Conservation (phyloP, 208 protist species). For the Tritrichomonas musculus region DNA sequence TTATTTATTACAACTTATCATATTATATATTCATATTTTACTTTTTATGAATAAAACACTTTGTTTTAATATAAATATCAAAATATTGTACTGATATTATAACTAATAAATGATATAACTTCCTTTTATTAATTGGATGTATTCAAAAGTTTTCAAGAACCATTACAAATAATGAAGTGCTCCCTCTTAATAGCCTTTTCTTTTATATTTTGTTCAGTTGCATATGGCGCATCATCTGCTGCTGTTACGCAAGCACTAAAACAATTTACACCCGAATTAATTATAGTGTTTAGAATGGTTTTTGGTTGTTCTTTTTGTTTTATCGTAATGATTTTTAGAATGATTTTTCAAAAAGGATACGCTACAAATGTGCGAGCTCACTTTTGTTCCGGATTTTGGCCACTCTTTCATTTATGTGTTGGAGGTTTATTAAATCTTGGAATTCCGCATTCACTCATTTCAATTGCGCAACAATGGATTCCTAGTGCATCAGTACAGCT, state of each 20-base stretch:
- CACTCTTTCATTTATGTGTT: background rate
- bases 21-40: too few relatives aligned
- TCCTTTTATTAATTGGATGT: too few relatives aligned
- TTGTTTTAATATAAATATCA: too few relatives aligned
- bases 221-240: background rate
- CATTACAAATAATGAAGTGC: background rate
- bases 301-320: background rate
- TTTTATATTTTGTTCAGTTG: constrained; percentile 10
- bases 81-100: too few relatives aligned
- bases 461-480: constrained; percentile 24
- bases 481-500: background rate
- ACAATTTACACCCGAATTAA: background rate
- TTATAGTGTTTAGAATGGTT: background rate
- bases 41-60: too few relatives aligned
- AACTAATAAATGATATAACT: too few relatives aligned
- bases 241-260: background rate
- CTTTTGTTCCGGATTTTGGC: background rate
- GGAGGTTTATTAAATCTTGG: background rate
- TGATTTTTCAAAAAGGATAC: constrained; percentile 8
- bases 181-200: background rate
- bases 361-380: too few relatives aligned
- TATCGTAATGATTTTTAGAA: background rate
- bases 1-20: too few relatives aligned
- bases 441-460: constrained; percentile 1
- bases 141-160: too few relatives aligned